Percentiles rank a stretch among this genome's conserved stretches.
Evolutionary conservation across 257 asterid genomes (phyloP).

Genomic region (Solanum ossicruentum): DNA sequence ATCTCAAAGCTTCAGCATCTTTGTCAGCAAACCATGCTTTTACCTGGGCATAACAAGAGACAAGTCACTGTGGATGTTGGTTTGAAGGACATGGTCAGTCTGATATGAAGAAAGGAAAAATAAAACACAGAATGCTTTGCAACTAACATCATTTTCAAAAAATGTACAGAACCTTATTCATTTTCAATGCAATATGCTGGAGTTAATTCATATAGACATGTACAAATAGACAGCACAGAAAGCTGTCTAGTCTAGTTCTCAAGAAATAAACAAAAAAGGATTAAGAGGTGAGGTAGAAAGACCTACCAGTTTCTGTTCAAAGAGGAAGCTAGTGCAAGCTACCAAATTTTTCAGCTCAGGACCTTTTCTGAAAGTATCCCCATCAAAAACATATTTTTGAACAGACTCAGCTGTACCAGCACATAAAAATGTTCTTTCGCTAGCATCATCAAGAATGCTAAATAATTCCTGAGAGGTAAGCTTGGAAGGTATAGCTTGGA

Average conservation of each 20-base stretch:
- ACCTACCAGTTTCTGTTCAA: conserved; percentile 83
- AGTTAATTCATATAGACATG: not conserved
- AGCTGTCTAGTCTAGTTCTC: not conserved
- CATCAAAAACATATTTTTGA: conserved; percentile 62
- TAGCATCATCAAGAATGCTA: conserved; percentile 82
- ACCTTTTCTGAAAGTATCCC: conserved; percentile 50
- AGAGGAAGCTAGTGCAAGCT: conserved; percentile 69
- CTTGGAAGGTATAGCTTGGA: conserved; percentile 55
- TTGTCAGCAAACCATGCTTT: conserved; percentile 88
- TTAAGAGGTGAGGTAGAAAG: not conserved
- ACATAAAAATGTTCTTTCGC: conserved; percentile 86
- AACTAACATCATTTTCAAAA: not conserved
- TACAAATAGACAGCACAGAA: not conserved
- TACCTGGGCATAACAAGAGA: conserved; percentile 42
- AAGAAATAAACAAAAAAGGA: not conserved
- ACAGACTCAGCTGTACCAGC: conserved; percentile 82
- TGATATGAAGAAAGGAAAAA: not conserved
- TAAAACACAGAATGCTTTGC: not conserved
- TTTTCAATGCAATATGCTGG: not conserved
- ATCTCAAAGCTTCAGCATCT: conserved; percentile 93
- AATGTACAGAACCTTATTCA: not conserved
- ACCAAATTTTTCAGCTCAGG: conserved; percentile 73
- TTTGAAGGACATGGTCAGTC: not conserved
- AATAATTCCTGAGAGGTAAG: conserved; percentile 65
- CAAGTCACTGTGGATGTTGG: not conserved